Evolutionary conservation across 495 filamentous ascomycete genomes (phyloP).

Genomic region (Pyrenula aspistea): DNA sequence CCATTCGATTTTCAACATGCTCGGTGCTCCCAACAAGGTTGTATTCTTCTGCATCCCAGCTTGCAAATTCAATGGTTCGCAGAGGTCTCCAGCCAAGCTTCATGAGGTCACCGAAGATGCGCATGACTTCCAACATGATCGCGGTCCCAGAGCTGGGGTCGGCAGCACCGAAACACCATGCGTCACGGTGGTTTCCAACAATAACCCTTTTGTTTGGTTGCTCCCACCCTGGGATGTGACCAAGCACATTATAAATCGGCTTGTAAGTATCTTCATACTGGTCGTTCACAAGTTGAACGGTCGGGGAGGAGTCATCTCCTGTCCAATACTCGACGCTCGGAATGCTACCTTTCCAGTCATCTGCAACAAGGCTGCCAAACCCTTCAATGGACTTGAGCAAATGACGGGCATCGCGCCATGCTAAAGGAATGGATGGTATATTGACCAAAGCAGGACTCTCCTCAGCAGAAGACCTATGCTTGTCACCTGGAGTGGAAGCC

Average conservation of each 20-base stretch:
- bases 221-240: constrained; percentile 69
- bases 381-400: constrained; percentile 69
- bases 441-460: constrained; percentile 60
- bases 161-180: constrained; percentile 80
- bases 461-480: constrained; percentile 48
- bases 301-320: constrained; percentile 61
- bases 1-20: constrained; percentile 64
- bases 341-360: constrained; percentile 67
- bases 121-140: constrained; percentile 75
- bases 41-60: constrained; percentile 90
- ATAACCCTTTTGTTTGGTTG: constrained; percentile 76
- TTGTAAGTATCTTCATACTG: constrained; percentile 76
- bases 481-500: constrained; percentile 58
- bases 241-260: constrained; percentile 83
- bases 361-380: constrained; percentile 55
- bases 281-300: constrained; percentile 73
- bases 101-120: constrained; percentile 66
- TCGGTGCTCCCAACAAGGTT: constrained; percentile 93
- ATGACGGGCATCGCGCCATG: constrained; percentile 77
- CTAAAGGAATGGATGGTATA: constrained; percentile 79
- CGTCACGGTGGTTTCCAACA: constrained; percentile 87
- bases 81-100: constrained; percentile 77
- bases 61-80: constrained; percentile 85
- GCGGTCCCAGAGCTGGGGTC: constrained; percentile 85
- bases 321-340: constrained; percentile 66